A percentile compares a stretch with the other conserved stretches of the same genome.
Evolutionary conservation across 73 alveolate species (phyloP).

Genomic region (Effrenium voratum): DNA sequence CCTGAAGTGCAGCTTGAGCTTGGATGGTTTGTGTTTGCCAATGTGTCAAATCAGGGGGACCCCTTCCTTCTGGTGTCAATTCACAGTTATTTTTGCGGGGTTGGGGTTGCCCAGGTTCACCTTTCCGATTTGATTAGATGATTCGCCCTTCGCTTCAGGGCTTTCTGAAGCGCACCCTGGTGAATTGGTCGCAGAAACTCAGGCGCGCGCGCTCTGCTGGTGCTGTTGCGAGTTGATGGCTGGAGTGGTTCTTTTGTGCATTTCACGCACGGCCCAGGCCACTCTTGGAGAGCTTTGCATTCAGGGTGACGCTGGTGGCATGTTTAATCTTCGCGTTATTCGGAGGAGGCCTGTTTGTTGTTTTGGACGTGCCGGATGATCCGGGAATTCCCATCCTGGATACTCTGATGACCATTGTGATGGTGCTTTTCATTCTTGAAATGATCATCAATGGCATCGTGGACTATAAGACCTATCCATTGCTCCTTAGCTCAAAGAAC

Average conservation of each 20-base stretch:
- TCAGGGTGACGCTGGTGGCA: slow-evolving; percentile 79
- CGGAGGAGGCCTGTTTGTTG: slow-evolving; percentile 77
- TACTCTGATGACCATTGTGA: slow-evolving; percentile 52
- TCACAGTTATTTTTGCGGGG: too few species aligned
- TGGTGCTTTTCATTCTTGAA: slow-evolving; percentile 50
- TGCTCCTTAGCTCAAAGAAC: slow-evolving; percentile 1
- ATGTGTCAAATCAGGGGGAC: too few species aligned
- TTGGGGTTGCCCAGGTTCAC: too few species aligned
- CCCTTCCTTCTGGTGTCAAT: too few species aligned
- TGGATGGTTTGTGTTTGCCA: too few species aligned
- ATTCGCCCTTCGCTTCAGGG: too few species aligned
- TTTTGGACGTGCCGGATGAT: slow-evolving; percentile 66
- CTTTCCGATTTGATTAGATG: too few species aligned
- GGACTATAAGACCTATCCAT: slow-evolving; percentile 66
- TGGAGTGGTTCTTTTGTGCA: neutral
- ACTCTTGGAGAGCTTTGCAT: slow-evolving; percentile 66
- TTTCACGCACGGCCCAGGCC: slow-evolving; percentile 34
- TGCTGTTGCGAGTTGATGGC: neutral
- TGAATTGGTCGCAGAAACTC: too few species aligned
- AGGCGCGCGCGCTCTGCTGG: neutral
- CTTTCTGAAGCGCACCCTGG: too few species aligned
- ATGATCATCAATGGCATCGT: slow-evolving; percentile 78
- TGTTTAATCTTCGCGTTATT: slow-evolving; percentile 89
- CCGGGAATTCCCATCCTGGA: slow-evolving; percentile 83
- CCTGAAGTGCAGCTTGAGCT: too few species aligned